Evolutionary conservation across 2,329 filamentous ascomycete genomes (phyloP), one percentile per base, ranked within the genome.

Genomic region (Hypoxylon sp.): DNA sequence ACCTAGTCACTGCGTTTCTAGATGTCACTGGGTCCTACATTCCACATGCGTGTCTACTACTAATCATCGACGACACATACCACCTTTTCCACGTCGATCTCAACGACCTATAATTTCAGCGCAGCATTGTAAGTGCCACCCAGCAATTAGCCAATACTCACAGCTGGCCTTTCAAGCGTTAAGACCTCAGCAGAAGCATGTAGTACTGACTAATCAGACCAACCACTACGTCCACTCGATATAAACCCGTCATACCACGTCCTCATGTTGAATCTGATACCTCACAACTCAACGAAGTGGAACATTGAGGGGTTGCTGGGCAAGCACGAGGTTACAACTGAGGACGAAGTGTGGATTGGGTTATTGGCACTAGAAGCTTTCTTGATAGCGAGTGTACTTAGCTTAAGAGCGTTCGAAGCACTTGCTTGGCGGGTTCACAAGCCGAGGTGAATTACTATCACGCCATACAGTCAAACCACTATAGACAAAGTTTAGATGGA

Each of bases 291-390:
- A 55, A 63, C 65, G 37, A 68, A 59, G 53, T 64, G 61, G 60
- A 49, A 51, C 13, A 46, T 61, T 30, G 31, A 48, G 16, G 42
- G 48, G 2, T 35, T 51, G 16, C 30, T 65, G 37, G 56, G 63
- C 30, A 67, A 66, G 43, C 61, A 71, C 51, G 68, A 75, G 50
- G 68, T 71, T 48, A 63, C 66, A 40, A 68, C 78, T 23, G 66
- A 78, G 35, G 78, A 79, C 67, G 67, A 69, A 23, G 61, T 79
- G 36, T 79, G 77, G 74, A 69, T 79, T 36, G 71, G 73, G 29
- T 70, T 79, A n/a, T 63, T 79, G 29, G 70, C 70, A 12, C 59
- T 79, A 25, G 75, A 79, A 56, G 71, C 74, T 12, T 50, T 75
- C 31, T 72, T 79, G 68, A 72, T 79, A 3, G 50, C 75, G 20